Percentiles rank a stretch among this genome's conserved stretches.
phyloP scores from a whole-genome alignment of 169 alveolate genomes.

The Plasmodium adleri region DNA sequence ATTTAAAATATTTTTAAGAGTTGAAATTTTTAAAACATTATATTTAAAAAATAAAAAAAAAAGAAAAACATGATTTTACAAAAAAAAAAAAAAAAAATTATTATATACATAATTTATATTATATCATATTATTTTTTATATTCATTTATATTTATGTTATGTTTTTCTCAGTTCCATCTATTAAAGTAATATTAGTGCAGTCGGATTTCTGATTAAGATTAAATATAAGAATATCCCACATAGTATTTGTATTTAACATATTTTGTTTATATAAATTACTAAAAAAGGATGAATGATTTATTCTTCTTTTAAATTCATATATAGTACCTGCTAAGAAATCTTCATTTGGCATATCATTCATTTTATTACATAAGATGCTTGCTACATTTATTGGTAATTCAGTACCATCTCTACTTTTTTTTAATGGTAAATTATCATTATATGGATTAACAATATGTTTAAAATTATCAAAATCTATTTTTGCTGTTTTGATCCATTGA shows the following conservation, averaged over 20 bases:
- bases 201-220: constrained; percentile 61
- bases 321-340: constrained; percentile 69
- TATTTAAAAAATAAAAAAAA: too few species aligned
- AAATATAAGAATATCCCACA: constrained; percentile 50
- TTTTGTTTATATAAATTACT: constrained; percentile 44
- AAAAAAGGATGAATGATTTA: constrained; percentile 44
- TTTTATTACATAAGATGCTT: constrained; percentile 79
- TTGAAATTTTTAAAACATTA: too few species aligned
- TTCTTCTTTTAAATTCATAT: constrained; percentile 71
- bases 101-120: background rate
- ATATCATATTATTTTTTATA: too few species aligned
- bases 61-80: too few species aligned
- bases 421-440: constrained; percentile 86
- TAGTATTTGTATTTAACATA: constrained; percentile 46
- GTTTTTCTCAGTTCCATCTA: constrained; percentile 59
- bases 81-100: background rate
- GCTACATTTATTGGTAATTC: constrained; percentile 86
- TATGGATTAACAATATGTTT: constrained; percentile 83
- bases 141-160: constrained; percentile 3
- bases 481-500: constrained; percentile 87
- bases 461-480: constrained; percentile 84
- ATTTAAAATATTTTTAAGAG: too few species aligned
- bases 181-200: constrained; percentile 43
- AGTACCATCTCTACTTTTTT: constrained; percentile 88
- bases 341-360: constrained; percentile 48